Evolutionary conservation across 441 rosid species (phyloP).

Genomic region (Erodium moschatum): DNA sequence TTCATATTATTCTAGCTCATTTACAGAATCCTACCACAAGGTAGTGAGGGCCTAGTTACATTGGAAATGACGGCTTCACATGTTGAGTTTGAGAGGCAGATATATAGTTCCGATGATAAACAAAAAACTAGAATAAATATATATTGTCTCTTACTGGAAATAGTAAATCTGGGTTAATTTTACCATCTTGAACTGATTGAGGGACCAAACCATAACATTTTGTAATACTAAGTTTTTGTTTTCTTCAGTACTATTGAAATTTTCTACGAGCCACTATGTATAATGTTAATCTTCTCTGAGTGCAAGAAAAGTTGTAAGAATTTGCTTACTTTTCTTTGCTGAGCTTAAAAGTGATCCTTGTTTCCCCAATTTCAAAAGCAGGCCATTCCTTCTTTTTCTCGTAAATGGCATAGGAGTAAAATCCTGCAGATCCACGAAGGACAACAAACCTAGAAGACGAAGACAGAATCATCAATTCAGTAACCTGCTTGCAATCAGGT

Average conservation of each 20-base stretch:
- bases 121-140: neutral
- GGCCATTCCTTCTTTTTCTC: conserved; percentile 69
- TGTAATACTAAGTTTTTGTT: neutral
- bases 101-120: neutral
- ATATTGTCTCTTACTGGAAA: neutral
- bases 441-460: conserved; percentile 41
- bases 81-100: neutral
- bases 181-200: neutral
- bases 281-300: neutral
- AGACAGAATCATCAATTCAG: neutral
- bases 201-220: neutral
- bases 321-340: conserved; percentile 63
- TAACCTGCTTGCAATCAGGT: neutral
- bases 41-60: neutral
- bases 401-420: conserved; percentile 71
- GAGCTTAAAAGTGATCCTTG: conserved; percentile 68
- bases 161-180: neutral
- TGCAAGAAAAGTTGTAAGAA: neutral
- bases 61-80: neutral
- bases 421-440: conserved; percentile 52
- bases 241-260: neutral
- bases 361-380: conserved; percentile 57
- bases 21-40: neutral
- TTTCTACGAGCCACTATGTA: neutral
- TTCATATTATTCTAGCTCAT: neutral